Conservation (phyloP, 441 rosid species). For the Erodium texanum region DNA sequence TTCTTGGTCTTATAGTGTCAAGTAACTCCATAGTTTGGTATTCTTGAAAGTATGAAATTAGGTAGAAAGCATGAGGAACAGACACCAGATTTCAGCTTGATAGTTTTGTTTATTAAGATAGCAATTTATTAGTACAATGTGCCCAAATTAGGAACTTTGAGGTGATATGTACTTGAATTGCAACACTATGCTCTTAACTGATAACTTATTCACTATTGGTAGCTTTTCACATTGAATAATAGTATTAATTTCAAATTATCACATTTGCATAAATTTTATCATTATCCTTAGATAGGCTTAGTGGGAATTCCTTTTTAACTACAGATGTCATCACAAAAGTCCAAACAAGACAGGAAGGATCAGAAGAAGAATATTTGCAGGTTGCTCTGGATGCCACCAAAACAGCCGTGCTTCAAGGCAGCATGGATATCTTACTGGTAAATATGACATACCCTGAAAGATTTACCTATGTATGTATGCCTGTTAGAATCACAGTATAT, state of each 20-base stretch:
- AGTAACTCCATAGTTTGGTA: neutral
- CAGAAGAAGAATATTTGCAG: conserved; percentile 46
- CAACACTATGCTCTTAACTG: neutral
- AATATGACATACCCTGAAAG: conserved; percentile 13
- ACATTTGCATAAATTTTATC: neutral
- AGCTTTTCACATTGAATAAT: neutral
- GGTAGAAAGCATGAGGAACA: conserved; percentile 3
- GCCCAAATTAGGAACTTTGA: neutral
- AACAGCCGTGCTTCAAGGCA: conserved; percentile 77
- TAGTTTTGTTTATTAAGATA: neutral
- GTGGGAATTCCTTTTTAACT: conserved; percentile 20
- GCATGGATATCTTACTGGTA: conserved; percentile 73
- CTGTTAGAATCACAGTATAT: conserved; percentile 9
- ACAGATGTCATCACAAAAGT: conserved; percentile 58
- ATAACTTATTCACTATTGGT: neutral
- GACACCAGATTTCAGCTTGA: neutral
- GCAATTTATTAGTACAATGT: neutral
- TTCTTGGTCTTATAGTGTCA: conserved; percentile 19
- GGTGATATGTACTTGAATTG: neutral
- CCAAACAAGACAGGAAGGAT: conserved; percentile 43
- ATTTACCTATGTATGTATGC: neutral
- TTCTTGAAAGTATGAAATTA: neutral
- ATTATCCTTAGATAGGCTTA: conserved; percentile 10
- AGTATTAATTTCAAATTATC: neutral
- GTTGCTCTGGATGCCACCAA: conserved; percentile 64